Conservation (phyloP, 2,329 filamentous ascomycete species). For the Nigrospora sphaerica region DNA sequence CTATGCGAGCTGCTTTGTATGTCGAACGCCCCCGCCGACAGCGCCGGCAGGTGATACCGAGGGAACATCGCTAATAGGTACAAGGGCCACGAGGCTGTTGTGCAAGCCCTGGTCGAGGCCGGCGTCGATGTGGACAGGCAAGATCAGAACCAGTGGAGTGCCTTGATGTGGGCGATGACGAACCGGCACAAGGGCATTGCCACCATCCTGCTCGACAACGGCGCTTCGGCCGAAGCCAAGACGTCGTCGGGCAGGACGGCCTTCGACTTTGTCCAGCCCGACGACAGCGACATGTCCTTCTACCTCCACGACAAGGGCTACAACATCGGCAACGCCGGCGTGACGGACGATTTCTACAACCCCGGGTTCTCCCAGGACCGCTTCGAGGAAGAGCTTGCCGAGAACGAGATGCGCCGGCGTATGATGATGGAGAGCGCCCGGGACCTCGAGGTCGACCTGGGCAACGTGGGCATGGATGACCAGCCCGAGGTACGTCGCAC, state of each 20-base stretch:
- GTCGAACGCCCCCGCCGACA: constrained; percentile 23
- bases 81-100: constrained; percentile 82
- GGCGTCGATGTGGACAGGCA: constrained; percentile 88
- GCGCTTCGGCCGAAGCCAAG: constrained; percentile 91
- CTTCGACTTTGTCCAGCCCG: constrained; percentile 89
- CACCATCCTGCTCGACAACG: constrained; percentile 84
- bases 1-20: constrained; percentile 94
- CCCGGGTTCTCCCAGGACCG: constrained; percentile 85
- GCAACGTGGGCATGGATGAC: constrained; percentile 92
- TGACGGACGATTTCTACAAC: constrained; percentile 87
- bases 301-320: constrained; percentile 95
- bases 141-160: constrained; percentile 94
- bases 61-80: constrained; percentile 9
- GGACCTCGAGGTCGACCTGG: constrained; percentile 91
- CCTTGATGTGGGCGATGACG: constrained; percentile 99
- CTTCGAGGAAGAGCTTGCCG: constrained; percentile 95
- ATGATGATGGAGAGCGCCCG: constrained; percentile 99
- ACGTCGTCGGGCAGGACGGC: constrained; percentile 90
- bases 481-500: constrained; percentile 67
- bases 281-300: constrained; percentile 93
- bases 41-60: not conserved
- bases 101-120: constrained; percentile 73
- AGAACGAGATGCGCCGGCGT: constrained; percentile 87
- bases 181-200: constrained; percentile 95
- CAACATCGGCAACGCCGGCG: constrained; percentile 71